These are phyloP conservation scores for Apiospora hydei DNA, from an alignment of 2,329 filamentous ascomycete genomes.

Conservation along the genomic window DNA sequence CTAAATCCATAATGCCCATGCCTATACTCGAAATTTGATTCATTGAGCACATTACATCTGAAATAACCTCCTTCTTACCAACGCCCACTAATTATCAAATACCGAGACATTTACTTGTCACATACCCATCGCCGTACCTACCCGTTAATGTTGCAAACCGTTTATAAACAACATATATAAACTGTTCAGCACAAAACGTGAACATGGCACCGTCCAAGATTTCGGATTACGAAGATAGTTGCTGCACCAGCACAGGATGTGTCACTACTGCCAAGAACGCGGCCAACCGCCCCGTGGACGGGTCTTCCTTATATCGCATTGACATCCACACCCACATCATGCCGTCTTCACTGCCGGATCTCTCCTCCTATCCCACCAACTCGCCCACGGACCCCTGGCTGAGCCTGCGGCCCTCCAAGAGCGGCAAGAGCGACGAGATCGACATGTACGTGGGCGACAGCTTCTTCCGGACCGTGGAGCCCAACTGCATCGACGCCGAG, in stretches of 20 bases:
- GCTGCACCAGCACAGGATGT: constrained; percentile 28
- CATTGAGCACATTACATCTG: neutral
- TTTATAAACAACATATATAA: neutral
- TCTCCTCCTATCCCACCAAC: constrained; percentile 53
- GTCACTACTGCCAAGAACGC: neutral
- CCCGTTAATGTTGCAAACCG: neutral
- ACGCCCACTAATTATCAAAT: neutral
- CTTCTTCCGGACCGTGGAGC: constrained; percentile 45
- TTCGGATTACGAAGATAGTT: constrained; percentile 25
- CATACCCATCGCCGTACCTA: neutral
- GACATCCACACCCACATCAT: constrained; percentile 49
- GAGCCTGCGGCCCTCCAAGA: constrained; percentile 35
- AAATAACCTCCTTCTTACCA: neutral
- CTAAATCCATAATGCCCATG: neutral
- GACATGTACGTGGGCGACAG: constrained; percentile 45
- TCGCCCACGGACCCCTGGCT: constrained; percentile 48
- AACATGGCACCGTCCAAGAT: constrained; percentile 35
- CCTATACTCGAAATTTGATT: neutral
- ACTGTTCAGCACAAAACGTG: neutral
- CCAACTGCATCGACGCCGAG: constrained; percentile 42
- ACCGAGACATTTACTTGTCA: neutral
- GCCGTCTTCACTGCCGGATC: constrained; percentile 46
- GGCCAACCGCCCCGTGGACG: constrained; percentile 8
- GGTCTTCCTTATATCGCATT: constrained; percentile 42
- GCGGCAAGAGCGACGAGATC: constrained; percentile 36